These are phyloP conservation scores for Boletus sp. DNA, from an alignment of 768 basidiomycete species.

Conservation along the genomic window DNA sequence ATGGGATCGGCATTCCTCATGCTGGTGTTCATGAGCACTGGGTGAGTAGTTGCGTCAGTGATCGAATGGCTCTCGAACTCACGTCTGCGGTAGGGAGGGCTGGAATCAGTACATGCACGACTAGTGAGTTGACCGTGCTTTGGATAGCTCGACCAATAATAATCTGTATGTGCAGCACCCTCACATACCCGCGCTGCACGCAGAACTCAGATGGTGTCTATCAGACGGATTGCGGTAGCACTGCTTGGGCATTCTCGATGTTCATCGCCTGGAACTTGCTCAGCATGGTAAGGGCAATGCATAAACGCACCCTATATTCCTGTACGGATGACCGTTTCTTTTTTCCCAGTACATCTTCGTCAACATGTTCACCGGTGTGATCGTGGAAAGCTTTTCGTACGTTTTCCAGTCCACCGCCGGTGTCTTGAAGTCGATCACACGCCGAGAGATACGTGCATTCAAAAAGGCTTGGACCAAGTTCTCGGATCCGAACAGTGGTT, in stretches of 20 bases:
- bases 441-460: constrained; percentile 91
- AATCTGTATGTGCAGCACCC: constrained; percentile 45
- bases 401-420: constrained; percentile 86
- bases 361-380: constrained; percentile 95
- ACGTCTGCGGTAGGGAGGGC: constrained; percentile 58
- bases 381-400: constrained; percentile 94
- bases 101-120: constrained; percentile 99
- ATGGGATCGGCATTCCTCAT: constrained; percentile 81
- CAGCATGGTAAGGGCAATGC: constrained; percentile 67
- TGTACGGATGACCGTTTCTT: neutral
- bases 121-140: constrained; percentile 47
- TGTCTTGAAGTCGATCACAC: constrained; percentile 68
- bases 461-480: constrained; percentile 93
- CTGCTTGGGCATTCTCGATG: constrained; percentile 75
- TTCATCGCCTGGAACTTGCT: constrained; percentile 96
- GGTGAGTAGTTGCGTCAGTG: constrained; percentile 47
- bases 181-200: constrained; percentile 80
- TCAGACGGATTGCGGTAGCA: constrained; percentile 86
- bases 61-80: constrained; percentile 1
- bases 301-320: constrained; percentile 16
- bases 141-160: neutral
- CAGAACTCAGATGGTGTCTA: constrained; percentile 41
- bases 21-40: constrained; percentile 89
- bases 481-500: constrained; percentile 74
- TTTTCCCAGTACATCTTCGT: constrained; percentile 81